Evolutionary conservation across 441 rosid species (phyloP).

Genomic region (Erysimum cheiri): DNA sequence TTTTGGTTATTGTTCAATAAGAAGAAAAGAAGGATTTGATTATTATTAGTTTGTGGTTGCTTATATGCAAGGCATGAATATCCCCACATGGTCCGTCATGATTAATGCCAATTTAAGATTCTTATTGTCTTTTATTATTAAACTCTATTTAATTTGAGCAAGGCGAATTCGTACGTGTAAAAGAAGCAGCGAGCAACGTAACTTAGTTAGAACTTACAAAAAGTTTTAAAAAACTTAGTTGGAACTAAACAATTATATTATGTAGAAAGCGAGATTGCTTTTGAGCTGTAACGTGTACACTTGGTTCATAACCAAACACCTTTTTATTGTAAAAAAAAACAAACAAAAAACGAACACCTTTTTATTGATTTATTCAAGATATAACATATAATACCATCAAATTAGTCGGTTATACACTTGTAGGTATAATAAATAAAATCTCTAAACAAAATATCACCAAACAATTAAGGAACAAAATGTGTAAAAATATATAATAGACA

Average conservation of each 20-base stretch:
- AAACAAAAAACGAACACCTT: too few species aligned
- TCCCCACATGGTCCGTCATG: conserved; percentile 45
- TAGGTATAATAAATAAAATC: background rate
- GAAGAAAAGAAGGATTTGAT: conserved; percentile 30
- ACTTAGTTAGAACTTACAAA: too few species aligned
- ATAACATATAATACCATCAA: too few species aligned
- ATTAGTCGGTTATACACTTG: conserved; percentile 14
- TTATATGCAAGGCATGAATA: conserved; percentile 39
- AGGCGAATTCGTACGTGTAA: conserved; percentile 35
- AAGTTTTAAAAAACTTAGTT: background rate
- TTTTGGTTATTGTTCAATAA: conserved; percentile 14
- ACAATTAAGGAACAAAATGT: background rate
- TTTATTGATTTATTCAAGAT: too few species aligned
- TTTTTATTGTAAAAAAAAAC: background rate
- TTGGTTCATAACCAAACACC: conserved; percentile 14
- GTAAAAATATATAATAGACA: background rate
- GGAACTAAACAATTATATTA: conserved; percentile 2
- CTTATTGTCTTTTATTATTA: conserved; percentile 33
- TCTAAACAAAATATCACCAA: too few species aligned
- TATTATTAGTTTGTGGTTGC: conserved; percentile 35
- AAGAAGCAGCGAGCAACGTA: background rate
- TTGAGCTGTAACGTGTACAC: conserved; percentile 19
- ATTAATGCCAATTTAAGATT: conserved; percentile 42
- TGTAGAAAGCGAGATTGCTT: conserved; percentile 30
- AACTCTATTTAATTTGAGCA: conserved; percentile 9